phyloP scores from a whole-genome alignment of 2,329 filamentous ascomycete genomes.

The Aspergillus persii region DNA sequence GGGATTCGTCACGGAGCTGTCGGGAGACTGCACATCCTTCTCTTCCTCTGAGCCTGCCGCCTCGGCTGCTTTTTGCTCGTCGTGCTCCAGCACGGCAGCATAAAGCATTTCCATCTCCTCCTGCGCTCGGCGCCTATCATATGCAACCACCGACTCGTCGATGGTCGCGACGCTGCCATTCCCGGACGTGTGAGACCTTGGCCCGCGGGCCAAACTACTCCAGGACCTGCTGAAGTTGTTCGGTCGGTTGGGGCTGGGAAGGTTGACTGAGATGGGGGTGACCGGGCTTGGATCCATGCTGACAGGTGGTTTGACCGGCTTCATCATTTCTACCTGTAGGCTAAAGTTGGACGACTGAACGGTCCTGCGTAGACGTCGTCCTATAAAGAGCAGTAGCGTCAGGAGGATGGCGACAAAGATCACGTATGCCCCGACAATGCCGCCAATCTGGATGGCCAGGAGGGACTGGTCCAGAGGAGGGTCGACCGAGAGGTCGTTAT shows the following conservation, averaged over 20 bases:
- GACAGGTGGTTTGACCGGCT: slow-evolving; percentile 32
- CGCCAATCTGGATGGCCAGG: slow-evolving; percentile 78
- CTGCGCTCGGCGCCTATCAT: slow-evolving; percentile 72
- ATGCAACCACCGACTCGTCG: slow-evolving; percentile 71
- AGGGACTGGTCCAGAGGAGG: slow-evolving; percentile 58
- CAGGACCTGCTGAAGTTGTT: slow-evolving; percentile 40
- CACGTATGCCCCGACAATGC: slow-evolving; percentile 80
- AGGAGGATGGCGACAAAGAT: slow-evolving; percentile 73
- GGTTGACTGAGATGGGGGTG: slow-evolving; percentile 28
- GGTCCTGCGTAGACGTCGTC: slow-evolving; percentile 54
- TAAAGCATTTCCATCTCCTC: slow-evolving; percentile 87
- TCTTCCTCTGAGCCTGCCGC: slow-evolving; percentile 8
- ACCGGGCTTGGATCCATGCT: slow-evolving; percentile 37
- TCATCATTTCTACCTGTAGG: slow-evolving; percentile 59
- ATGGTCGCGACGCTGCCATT: slow-evolving; percentile 68
- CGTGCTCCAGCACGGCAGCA: slow-evolving; percentile 86
- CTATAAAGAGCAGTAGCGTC: slow-evolving; percentile 60
- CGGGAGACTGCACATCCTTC: slow-evolving; percentile 21
- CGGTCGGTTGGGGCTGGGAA: slow-evolving; percentile 37
- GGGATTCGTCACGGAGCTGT: slow-evolving; percentile 25
- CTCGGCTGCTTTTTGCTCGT: slow-evolving; percentile 51
- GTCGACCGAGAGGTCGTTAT: slow-evolving; percentile 10
- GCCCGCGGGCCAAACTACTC: slow-evolving; percentile 33
- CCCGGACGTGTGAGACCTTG: slow-evolving; percentile 43
- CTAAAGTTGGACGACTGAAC: slow-evolving; percentile 52